A percentile compares a stretch with the other conserved stretches of the same genome.
Conservation (phyloP, 305 asterid genomes). For the Striga hermonthica region DNA sequence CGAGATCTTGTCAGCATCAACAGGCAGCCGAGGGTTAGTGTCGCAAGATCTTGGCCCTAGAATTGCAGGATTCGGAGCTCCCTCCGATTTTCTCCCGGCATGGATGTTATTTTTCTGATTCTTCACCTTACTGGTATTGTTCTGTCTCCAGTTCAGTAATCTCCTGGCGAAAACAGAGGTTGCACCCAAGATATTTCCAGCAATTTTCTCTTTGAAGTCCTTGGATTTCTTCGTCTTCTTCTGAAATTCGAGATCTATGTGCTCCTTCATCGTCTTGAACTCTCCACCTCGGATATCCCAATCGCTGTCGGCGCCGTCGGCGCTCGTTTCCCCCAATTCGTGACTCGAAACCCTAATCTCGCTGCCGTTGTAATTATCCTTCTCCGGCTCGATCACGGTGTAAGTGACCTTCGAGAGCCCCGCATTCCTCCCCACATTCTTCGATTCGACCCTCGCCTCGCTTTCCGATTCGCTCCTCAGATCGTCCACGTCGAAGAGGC, state of each 20-base stretch:
- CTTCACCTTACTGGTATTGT: slow-evolving; percentile 45
- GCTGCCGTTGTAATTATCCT: slow-evolving; percentile 33
- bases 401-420: slow-evolving; percentile 46
- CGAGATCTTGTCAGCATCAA: slow-evolving; percentile 60
- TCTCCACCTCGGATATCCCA: slow-evolving; percentile 52
- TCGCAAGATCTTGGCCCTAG: slow-evolving; percentile 78
- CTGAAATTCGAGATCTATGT: slow-evolving; percentile 74
- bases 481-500: slow-evolving; percentile 63
- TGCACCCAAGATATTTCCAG: slow-evolving; percentile 63
- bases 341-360: slow-evolving; percentile 38
- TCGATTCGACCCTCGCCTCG: slow-evolving; percentile 60
- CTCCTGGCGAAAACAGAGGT: slow-evolving; percentile 82
- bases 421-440: slow-evolving; percentile 62
- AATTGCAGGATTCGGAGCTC: slow-evolving; percentile 40
- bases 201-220: slow-evolving; percentile 53
- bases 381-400: slow-evolving; percentile 44
- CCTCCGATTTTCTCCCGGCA: slow-evolving; percentile 35
- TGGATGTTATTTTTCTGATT: slow-evolving; percentile 33
- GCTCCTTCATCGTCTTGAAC: slow-evolving; percentile 78
- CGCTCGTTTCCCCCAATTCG: slow-evolving; percentile 32
- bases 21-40: slow-evolving; percentile 58
- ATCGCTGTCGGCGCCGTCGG: slow-evolving; percentile 32
- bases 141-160: slow-evolving; percentile 79
- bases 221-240: slow-evolving; percentile 50
- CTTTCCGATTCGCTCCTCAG: slow-evolving; percentile 43